Evolutionary conservation across 2,329 filamentous ascomycete genomes (phyloP).

Genomic region (Zasmidium citrigriseum): DNA sequence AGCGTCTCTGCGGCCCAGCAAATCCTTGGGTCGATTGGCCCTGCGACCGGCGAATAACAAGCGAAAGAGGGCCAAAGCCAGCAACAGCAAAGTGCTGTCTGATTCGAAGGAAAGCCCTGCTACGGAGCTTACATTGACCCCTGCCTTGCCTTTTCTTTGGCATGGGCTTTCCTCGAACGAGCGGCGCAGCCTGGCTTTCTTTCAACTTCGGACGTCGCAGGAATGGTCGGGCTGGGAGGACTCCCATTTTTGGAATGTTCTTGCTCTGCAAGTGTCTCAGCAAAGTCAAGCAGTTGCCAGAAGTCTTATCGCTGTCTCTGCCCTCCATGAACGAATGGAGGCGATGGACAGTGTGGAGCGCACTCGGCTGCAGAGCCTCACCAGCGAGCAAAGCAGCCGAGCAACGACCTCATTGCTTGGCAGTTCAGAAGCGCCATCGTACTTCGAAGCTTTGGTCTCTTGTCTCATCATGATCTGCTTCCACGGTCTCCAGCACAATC

Average conservation of each 20-base stretch:
- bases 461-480: background rate
- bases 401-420: background rate
- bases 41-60: background rate
- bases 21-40: background rate
- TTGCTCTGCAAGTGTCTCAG: background rate
- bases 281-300: background rate
- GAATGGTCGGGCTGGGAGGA: background rate
- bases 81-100: background rate
- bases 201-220: background rate
- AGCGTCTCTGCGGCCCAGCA: background rate
- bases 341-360: background rate
- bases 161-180: background rate
- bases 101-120: background rate
- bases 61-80: background rate
- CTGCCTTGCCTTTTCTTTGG: background rate
- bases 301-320: background rate
- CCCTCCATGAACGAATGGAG: background rate
- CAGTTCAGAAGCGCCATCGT: background rate
- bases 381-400: background rate
- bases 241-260: background rate
- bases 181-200: background rate
- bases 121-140: background rate
- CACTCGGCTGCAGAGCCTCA: background rate
- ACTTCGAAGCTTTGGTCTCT: background rate
- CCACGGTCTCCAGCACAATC: background rate